Evolutionary conservation across 2,329 filamentous ascomycete genomes (phyloP).

Genomic region (Bipolaris oryzae): DNA sequence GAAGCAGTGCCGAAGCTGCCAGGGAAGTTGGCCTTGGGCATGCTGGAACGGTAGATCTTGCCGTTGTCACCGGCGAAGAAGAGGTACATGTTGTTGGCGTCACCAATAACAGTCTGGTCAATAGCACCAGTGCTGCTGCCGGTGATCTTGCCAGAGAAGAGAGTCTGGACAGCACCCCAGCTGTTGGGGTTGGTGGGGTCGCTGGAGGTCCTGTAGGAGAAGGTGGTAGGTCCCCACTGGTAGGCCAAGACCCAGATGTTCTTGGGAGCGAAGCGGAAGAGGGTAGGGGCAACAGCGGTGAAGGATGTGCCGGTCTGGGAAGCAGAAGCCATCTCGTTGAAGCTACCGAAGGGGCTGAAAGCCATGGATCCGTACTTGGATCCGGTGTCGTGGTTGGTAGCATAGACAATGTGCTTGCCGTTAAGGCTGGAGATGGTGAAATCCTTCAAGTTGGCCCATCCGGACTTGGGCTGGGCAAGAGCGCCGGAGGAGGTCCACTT

Average conservation of each 20-base stretch:
- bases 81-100: conserved; percentile 66
- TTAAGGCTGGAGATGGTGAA: conserved; percentile 64
- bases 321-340: conserved; percentile 58
- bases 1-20: conserved; percentile 62
- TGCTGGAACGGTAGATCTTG: conserved; percentile 67
- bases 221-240: conserved; percentile 66
- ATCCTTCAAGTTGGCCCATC: conserved; percentile 67
- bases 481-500: conserved; percentile 60
- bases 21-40: conserved; percentile 68
- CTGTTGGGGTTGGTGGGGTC: conserved; percentile 64
- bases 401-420: conserved; percentile 66
- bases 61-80: conserved; percentile 73
- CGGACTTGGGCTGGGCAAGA: conserved; percentile 60
- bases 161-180: conserved; percentile 61
- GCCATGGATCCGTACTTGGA: conserved; percentile 63
- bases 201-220: conserved; percentile 65
- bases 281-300: conserved; percentile 62
- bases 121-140: conserved; percentile 62
- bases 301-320: conserved; percentile 59
- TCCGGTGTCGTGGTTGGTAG: conserved; percentile 54
- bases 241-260: conserved; percentile 68
- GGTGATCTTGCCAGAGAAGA: conserved; percentile 63
- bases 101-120: conserved; percentile 69
- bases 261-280: conserved; percentile 69
- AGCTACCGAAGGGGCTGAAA: conserved; percentile 63